A percentile compares a stretch with the other conserved stretches of the same genome.
These are phyloP conservation scores for Suillus spraguei DNA, from an alignment of 768 basidiomycete genomes.

Conservation along the genomic window DNA sequence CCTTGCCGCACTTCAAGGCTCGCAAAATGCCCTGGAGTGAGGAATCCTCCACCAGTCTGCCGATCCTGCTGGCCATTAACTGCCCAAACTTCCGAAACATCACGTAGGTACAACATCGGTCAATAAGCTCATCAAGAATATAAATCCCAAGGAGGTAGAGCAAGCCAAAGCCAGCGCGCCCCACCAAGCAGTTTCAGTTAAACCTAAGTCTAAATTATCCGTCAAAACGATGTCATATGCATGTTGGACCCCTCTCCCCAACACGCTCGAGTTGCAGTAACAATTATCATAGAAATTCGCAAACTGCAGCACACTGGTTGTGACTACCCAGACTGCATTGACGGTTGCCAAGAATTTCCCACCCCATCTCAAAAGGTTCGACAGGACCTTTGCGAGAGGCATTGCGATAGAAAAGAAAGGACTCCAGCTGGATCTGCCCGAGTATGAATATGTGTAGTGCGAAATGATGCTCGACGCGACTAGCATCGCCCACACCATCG, in stretches of 20 bases:
- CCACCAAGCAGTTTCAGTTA: conserved; percentile 38
- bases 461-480: conserved; percentile 31
- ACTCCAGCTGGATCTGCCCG: neutral
- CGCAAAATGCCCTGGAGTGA: too few relatives aligned
- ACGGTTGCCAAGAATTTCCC: conserved; percentile 22
- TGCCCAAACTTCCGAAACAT: too few relatives aligned
- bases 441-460: conserved; percentile 17
- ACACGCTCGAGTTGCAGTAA: conserved; percentile 27
- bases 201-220: conserved; percentile 19
- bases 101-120: neutral
- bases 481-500: conserved; percentile 31
- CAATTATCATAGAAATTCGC: conserved; percentile 24
- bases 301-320: conserved; percentile 26
- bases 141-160: neutral
- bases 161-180: conserved; percentile 35
- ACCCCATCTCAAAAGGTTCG: conserved; percentile 17
- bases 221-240: conserved; percentile 35
- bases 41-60: too few relatives aligned
- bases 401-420: neutral
- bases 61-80: too few relatives aligned
- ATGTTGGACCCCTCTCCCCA: conserved; percentile 9
- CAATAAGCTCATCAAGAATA: neutral
- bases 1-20: too few relatives aligned
- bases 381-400: conserved; percentile 7
- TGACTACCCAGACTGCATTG: conserved; percentile 25